Base-by-base conservation (phyloP, 345 rosid genomes). In the Citrus maxima region DNA sequence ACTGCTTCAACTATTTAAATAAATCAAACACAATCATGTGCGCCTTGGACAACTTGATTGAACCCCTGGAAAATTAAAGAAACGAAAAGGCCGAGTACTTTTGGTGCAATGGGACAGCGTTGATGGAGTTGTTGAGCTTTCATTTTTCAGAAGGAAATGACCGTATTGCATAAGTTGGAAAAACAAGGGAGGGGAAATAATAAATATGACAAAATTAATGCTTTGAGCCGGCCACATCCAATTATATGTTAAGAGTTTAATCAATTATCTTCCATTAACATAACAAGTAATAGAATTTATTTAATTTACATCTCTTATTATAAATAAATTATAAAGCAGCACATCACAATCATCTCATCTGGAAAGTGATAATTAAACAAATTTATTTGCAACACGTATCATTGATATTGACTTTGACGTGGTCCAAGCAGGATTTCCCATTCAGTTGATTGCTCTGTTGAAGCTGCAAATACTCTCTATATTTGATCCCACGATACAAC, bases 381-480 rank as follows among this genome's bases (percentile, higher is more conserved):
- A 3, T 32, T 32, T 28, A 18, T 0, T 35, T 19, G 14, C 46
- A 66, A 35, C 46, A 8, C 1, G 27, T 3, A 59, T 8, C 27
- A n/a, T 9, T n/a, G 62, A n/a, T 7, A 9, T 59, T n/a, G 22
- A 70, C 7, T 27, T 70, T 83, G 54, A 87, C 40, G 8, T 49
- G 73, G 34, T 77, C 82, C 78, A 87, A 76, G 80, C 87, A 80
- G 27, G 83, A 72, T 74, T 84, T 82, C 1, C 76, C 77, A 7
- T 46, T 9, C 16, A 84, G 84, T 27, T 54, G 79, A 28, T 32
- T 60, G 69, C 80, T 82, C 25, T 79, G 86, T 30, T 87, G 87
- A 78, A 84, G 81, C 54, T 73, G 37, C 56, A 87, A 2, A 34
- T 82, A 86, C 21, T 86, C 80, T 37, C 37, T 73, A 38, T 84